Base-by-base conservation (phyloP, 2,329 filamentous ascomycete genomes). In the Monilinia laxa region DNA sequence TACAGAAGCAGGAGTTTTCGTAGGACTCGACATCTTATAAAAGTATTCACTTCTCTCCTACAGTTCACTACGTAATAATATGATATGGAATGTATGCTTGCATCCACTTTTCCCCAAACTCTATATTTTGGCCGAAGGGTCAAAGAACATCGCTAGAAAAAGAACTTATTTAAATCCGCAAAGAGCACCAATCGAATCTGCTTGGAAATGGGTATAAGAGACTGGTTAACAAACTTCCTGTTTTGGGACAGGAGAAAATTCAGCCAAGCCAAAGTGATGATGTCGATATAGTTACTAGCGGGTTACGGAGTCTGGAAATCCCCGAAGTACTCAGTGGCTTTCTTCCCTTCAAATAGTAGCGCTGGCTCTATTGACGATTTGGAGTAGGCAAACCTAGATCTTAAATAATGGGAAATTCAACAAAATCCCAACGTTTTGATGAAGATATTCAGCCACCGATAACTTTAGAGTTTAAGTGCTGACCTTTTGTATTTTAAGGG, bases 1-100 rank as follows among this genome's bases (percentile, higher is more conserved):
- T 62, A 63, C 57, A 28, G 71, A 67, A 66, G 67, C 62, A 53
- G 69, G 64, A 52, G 35, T 31, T 51, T 68, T 73, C 47, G 68
- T 66, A 67, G 70, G 49, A 23, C 52, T 70, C 59, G 69, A 67
- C 73, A 73, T 73, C 42, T 38, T 67, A 60, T 64, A 64, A 35
- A 35, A 51, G 23, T 51, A 47, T 47, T 28, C 42, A 54, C 55
- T 45, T 38, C 38, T 53, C 16, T 47, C n/a, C 25, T 40, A 16
- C 7, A 49, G 57, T 12, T 4, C n/a, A 51, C 25, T 57, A 25
- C 38, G 7, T 12, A 25, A 47, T 31, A 23, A 51, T 54, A 42
- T 59, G 57, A 49, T 49, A 4, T 49, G 25, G 25, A 9, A 35
- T 23, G 42, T 60, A 18, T 16, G 53, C 20, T 56, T 56, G 20